Base-by-base conservation (phyloP, 139 green algal genomes). In the Micractinium conductrix region DNA sequence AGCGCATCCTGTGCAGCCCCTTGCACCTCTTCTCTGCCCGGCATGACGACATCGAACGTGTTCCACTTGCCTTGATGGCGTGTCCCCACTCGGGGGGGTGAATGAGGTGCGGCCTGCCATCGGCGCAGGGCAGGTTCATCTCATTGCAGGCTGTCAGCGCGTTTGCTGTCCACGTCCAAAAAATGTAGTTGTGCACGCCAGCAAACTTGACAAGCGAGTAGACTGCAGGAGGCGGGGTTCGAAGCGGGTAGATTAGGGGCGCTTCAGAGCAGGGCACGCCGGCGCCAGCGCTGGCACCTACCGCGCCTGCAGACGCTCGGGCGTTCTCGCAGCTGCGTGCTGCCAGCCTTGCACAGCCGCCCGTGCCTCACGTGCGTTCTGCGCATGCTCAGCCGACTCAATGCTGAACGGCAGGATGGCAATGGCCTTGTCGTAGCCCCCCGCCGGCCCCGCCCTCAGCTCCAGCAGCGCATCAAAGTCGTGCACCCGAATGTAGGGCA, bases 41-140 rank as follows among this genome's bases (percentile, higher is more conserved):
- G n/a, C n/a, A n/a, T n/a, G n/a, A n/a, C n/a, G n/a, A n/a, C n/a
- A n/a, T n/a, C n/a, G n/a, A n/a, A n/a, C n/a, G 60, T 9, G 28
- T 28, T 14, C 48, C 10, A 14, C 48, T 14, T 38, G 35, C 28
- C 60, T 38, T 28, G 14, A 4, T 26, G 28, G 9, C 2, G 4
- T 4, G 22, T 2, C 2, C 4, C 2, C 21, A 4, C 24, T 8
- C 26, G 17, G 17, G 4, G 21, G 28, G 26, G 28, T 30, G 9
- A 33, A 73, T 50, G 50, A 81, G 74, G 21, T 50, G 19, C 35
- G 33, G 8, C 7, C 50, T 33, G 30, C 69, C 48, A 53, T 81
- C 50, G 9, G 50, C 50, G 50, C 74, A 81, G 21, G 50, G 74
- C 33, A 81, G 50, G 74, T 81, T 81, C 19, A 81, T n/a, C 6